Conservation (phyloP, 306 rosid species). For the Cucurbita ficifolia region DNA sequence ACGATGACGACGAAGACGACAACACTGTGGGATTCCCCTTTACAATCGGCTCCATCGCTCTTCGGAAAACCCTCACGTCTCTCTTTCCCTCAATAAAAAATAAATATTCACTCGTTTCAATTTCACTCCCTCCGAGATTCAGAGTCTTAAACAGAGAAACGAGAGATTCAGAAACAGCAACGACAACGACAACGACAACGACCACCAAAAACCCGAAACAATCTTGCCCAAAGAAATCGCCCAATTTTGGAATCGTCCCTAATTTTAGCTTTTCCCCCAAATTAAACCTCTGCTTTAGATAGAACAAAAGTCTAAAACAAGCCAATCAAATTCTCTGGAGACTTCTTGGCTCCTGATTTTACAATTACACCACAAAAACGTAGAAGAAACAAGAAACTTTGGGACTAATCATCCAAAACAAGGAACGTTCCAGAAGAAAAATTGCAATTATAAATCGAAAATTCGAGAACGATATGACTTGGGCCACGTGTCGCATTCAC, state of each 20-base stretch:
- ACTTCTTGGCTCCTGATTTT: too few species aligned
- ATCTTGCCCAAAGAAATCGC: neutral
- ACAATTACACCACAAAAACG: neutral
- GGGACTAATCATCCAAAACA: too few species aligned
- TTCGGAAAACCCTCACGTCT: neutral
- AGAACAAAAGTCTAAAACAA: neutral
- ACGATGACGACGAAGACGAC: conserved; percentile 12
- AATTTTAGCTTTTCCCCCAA: neutral
- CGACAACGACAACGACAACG: neutral
- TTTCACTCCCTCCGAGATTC: neutral
- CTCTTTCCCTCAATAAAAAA: neutral
- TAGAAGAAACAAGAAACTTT: neutral
- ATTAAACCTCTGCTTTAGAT: too few species aligned
- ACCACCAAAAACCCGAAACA: neutral
- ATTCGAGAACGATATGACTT: neutral
- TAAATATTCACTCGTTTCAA: neutral
- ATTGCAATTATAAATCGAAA: neutral
- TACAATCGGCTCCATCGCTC: conserved; percentile 11
- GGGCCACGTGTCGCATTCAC: neutral
- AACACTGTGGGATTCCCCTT: conserved; percentile 10
- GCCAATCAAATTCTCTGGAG: neutral
- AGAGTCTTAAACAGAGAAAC: neutral
- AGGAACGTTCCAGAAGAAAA: neutral
- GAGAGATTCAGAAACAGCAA: neutral
- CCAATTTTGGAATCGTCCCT: neutral